Conservation (phyloP, 2,329 filamentous ascomycete species). For the Dendryphion nanum region DNA sequence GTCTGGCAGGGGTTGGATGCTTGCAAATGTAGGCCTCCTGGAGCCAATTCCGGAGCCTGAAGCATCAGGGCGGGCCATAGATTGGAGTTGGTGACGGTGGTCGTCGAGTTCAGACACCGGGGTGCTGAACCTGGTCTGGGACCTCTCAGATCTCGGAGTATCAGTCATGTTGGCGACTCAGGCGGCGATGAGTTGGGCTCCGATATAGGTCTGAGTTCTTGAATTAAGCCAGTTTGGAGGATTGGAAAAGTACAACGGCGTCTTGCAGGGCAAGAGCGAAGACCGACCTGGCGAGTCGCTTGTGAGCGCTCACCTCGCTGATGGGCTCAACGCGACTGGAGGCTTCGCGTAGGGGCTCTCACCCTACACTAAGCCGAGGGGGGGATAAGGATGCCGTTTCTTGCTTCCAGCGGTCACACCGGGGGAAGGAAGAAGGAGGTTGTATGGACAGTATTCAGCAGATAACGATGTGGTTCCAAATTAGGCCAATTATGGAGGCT, state of each 20-base stretch:
- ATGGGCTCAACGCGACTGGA: constrained; percentile 51
- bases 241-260: constrained; percentile 5
- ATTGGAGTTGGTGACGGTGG: constrained; percentile 68
- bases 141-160: constrained; percentile 64
- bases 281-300: constrained; percentile 47
- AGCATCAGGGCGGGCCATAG: constrained; percentile 60
- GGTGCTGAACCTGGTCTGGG: constrained; percentile 66
- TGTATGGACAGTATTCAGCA: constrained; percentile 17
- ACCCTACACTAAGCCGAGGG: constrained; percentile 46
- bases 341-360: constrained; percentile 46
- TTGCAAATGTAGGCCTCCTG: constrained; percentile 73
- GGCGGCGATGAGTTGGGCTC: constrained; percentile 22
- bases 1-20: constrained; percentile 49
- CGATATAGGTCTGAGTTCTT: constrained; percentile 8
- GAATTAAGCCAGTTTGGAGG: constrained; percentile 24
- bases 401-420: constrained; percentile 22
- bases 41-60: constrained; percentile 46
- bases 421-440: constrained; percentile 19
- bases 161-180: constrained; percentile 48
- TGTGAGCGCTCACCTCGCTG: constrained; percentile 54
- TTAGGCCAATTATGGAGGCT: constrained; percentile 84
- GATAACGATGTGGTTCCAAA: constrained; percentile 12
- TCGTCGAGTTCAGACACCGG: constrained; percentile 83
- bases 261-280: constrained; percentile 32
- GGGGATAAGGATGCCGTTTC: constrained; percentile 20